A percentile compares a stretch with the other conserved stretches of the same genome.
These are phyloP conservation scores for Verticillium tricorpus DNA, from an alignment of 2,329 filamentous ascomycete genomes.

Conservation along the genomic window DNA sequence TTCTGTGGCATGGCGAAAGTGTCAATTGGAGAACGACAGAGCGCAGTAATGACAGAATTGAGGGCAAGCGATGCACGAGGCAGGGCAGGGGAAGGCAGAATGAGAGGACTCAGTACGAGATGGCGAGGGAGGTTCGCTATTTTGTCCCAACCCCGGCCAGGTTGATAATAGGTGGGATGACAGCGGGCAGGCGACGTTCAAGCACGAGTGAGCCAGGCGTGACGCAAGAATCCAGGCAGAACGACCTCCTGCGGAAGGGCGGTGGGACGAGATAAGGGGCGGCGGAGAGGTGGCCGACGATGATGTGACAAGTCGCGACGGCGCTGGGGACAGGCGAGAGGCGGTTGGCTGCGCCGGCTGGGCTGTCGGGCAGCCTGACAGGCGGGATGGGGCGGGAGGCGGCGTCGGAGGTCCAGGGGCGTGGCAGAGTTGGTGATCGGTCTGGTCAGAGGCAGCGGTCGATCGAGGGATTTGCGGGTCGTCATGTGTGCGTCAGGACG, in stretches of 20 bases:
- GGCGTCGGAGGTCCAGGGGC: not conserved
- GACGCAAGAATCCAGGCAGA: not conserved
- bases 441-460: not conserved
- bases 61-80: not conserved
- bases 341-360: not conserved
- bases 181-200: not conserved
- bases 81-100: not conserved
- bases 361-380: not conserved
- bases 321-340: not conserved
- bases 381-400: not conserved
- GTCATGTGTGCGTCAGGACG: not conserved
- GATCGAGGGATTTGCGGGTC: conserved; percentile 2
- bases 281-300: not conserved
- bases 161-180: not conserved
- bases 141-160: not conserved
- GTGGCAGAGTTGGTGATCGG: not conserved
- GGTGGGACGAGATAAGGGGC: not conserved
- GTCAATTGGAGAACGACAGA: conserved; percentile 4
- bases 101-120: not conserved
- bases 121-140: not conserved
- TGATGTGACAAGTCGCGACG: not conserved
- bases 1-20: conserved; percentile 10
- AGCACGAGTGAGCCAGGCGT: not conserved
- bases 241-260: not conserved
- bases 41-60: not conserved